Evolutionary conservation across 169 alveolate species (phyloP).

Genomic region (Cryptosporidium parvum): DNA sequence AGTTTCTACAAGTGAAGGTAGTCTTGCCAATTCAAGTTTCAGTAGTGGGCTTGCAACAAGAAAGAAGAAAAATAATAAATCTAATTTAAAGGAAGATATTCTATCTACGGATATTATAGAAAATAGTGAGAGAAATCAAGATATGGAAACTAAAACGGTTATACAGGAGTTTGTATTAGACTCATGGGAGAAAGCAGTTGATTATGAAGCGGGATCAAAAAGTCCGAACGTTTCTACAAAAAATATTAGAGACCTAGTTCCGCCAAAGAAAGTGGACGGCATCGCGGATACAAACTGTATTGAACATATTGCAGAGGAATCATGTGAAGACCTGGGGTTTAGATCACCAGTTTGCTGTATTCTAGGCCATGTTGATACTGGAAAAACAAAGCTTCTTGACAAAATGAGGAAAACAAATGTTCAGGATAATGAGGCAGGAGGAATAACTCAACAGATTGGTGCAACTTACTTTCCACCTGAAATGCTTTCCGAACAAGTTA

Average conservation of each 20-base stretch:
- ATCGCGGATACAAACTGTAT: background rate
- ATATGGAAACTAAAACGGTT: constrained; percentile 42
- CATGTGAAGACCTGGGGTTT: constrained; percentile 80
- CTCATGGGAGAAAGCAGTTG: constrained; percentile 77
- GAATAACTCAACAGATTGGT: constrained; percentile 99
- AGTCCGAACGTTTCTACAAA: background rate
- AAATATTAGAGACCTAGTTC: constrained; percentile 65
- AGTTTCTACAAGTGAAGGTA: constrained; percentile 22
- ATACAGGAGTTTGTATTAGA: constrained; percentile 66
- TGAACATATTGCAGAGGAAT: constrained; percentile 52
- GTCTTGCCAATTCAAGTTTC: background rate
- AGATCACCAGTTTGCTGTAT: constrained; percentile 98
- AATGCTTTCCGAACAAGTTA: constrained; percentile 90
- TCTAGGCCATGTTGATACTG: constrained; percentile 99
- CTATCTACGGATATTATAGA: constrained; percentile 43
- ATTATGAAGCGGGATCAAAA: background rate
- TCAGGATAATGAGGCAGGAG: constrained; percentile 99
- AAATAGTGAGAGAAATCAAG: constrained; percentile 45
- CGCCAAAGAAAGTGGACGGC: constrained; percentile 42
- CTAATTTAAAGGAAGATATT: constrained; percentile 63
- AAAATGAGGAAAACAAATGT: constrained; percentile 98
- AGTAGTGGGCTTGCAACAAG: constrained; percentile 53
- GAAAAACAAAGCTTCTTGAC: constrained; percentile 99
- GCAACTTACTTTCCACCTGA: constrained; percentile 99
- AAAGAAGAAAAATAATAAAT: constrained; percentile 56